phyloP scores from a whole-genome alignment of 805 yeast genomes.

The Candida jianshihensis region DNA sequence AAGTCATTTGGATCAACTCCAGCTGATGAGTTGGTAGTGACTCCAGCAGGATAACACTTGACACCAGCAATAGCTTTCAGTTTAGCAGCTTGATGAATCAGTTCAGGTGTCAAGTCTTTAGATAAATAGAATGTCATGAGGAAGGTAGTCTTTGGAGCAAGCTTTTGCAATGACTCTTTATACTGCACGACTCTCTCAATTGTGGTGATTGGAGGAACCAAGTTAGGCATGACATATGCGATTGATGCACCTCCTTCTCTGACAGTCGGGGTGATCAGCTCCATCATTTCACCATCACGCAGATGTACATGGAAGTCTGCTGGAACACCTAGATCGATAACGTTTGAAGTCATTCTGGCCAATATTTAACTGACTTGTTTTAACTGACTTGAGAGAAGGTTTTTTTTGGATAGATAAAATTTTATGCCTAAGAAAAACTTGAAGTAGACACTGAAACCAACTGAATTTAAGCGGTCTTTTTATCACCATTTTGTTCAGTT shows the following conservation, averaged over 20 bases:
- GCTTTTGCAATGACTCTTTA: slow-evolving; percentile 49
- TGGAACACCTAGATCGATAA: slow-evolving; percentile 52
- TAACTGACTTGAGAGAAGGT: too few relatives aligned
- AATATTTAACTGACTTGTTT: too few relatives aligned
- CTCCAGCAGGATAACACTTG: slow-evolving; percentile 98
- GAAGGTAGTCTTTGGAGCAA: slow-evolving; percentile 80
- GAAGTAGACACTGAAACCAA: too few relatives aligned
- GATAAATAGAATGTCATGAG: slow-evolving; percentile 86
- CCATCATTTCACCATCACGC: slow-evolving; percentile 92
- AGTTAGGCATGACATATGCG: slow-evolving; percentile 94
- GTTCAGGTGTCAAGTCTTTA: slow-evolving; percentile 75
- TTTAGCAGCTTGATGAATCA: slow-evolving; percentile 71
- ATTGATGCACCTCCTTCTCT: slow-evolving; percentile 86
- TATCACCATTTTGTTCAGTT: too few relatives aligned
- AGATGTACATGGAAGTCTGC: slow-evolving; percentile 96
- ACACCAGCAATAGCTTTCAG: slow-evolving; percentile 72
- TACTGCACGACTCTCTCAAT: slow-evolving; percentile 66
- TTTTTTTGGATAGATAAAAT: too few relatives aligned
- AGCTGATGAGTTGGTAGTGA: slow-evolving; percentile 88
- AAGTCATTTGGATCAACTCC: slow-evolving; percentile 95
- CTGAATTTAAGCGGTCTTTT: too few relatives aligned
- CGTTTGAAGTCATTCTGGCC: slow-evolving; percentile 1
- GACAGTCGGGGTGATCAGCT: slow-evolving; percentile 83
- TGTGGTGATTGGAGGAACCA: slow-evolving; percentile 86
- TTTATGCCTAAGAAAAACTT: too few relatives aligned